phyloP scores from a whole-genome alignment of 768 basidiomycete species.

The Exsudoporus frostii region DNA sequence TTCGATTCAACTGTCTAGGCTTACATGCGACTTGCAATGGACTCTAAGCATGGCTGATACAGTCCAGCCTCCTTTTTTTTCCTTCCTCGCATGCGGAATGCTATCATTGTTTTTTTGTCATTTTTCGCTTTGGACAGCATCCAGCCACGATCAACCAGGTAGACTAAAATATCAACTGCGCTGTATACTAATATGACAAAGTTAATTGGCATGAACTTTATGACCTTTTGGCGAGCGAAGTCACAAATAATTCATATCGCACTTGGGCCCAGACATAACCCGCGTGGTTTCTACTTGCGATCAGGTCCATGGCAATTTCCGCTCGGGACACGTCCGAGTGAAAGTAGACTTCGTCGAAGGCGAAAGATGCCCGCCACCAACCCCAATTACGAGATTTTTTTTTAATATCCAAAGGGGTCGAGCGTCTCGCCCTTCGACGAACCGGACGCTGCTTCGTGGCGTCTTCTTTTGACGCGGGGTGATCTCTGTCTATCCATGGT shows the following conservation, averaged over 20 bases:
- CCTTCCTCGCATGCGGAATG: not conserved
- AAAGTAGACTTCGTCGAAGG: no score
- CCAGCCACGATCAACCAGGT: conserved; percentile 8
- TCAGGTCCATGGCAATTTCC: not conserved
- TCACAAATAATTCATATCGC: not conserved
- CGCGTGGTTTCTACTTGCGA: not conserved
- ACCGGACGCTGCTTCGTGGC: no score
- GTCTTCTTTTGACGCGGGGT: no score
- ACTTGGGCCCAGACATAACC: not conserved
- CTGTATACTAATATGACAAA: not conserved
- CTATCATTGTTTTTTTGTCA: not conserved
- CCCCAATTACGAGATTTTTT: no score
- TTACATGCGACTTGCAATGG: conserved; percentile 6
- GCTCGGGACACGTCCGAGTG: not conserved
- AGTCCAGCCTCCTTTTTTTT: not conserved
- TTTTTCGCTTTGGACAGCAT: not conserved
- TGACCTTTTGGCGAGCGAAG: not conserved
- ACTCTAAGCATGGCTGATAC: conserved; percentile 8
- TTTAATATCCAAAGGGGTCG: no score
- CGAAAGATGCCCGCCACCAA: no score
- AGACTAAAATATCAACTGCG: conserved; percentile 20
- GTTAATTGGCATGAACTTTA: not conserved
- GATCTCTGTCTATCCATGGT: no score
- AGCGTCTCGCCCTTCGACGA: no score
- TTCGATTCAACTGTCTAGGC: not conserved